Conservation (phyloP, 805 yeast genomes). For the Metahyphopichia silvanorum region DNA sequence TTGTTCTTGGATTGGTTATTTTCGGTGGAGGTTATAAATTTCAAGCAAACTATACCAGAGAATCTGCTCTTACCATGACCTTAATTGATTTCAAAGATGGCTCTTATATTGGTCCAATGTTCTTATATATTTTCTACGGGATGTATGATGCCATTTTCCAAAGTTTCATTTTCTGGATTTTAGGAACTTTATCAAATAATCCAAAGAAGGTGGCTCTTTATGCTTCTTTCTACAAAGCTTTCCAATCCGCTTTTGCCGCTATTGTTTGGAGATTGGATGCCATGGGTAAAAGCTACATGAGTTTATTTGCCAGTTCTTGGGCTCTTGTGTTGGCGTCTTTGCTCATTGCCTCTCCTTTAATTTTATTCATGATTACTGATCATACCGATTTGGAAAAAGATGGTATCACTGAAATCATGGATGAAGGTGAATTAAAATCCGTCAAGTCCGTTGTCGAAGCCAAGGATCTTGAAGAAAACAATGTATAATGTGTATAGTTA, state of each 20-base stretch:
- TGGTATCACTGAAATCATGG: slow-evolving; percentile 20
- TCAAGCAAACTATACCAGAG: slow-evolving; percentile 41
- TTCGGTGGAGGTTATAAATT: slow-evolving; percentile 61
- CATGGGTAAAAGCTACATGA: slow-evolving; percentile 30
- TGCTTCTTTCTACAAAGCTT: slow-evolving; percentile 61
- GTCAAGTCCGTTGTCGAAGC: slow-evolving; percentile 13
- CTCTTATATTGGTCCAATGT: slow-evolving; percentile 55
- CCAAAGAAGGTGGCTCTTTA: slow-evolving; percentile 53
- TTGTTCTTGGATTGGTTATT: slow-evolving; percentile 41
- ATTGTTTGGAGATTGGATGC: slow-evolving; percentile 59
- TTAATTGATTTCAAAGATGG: slow-evolving; percentile 46
- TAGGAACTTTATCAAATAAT: slow-evolving; percentile 58
- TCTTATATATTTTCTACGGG: slow-evolving; percentile 62
- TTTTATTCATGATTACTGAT: slow-evolving; percentile 42
- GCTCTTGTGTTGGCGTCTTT: slow-evolving; percentile 47
- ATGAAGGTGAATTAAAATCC: slow-evolving; percentile 21
- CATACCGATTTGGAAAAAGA: slow-evolving; percentile 36
- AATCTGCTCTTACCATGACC: slow-evolving; percentile 19
- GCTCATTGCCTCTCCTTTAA: slow-evolving; percentile 46
- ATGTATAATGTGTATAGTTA: too few relatives aligned
- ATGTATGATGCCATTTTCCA: slow-evolving; percentile 59
- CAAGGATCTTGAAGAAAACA: slow-evolving; percentile 1
- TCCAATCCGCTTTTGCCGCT: slow-evolving; percentile 65
- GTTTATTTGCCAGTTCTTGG: slow-evolving; percentile 50
- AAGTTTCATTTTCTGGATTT: slow-evolving; percentile 53